Percentiles rank a stretch among this genome's conserved stretches.
phyloP scores from a whole-genome alignment of 441 rosid species.

The Aleurites moluccanus region DNA sequence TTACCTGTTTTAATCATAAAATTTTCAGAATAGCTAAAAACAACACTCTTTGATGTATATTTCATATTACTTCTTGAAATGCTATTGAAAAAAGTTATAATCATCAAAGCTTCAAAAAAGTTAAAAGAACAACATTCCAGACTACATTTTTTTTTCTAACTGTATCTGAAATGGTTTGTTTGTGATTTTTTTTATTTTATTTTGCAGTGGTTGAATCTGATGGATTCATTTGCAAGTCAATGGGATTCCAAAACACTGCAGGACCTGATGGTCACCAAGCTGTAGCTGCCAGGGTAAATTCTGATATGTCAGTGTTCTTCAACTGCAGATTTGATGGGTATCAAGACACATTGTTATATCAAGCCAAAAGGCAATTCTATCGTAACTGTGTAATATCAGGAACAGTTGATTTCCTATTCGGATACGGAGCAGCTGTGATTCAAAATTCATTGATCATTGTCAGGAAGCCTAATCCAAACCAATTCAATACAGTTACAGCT shows the following conservation, averaged over 20 bases:
- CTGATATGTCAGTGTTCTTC: conserved; percentile 30
- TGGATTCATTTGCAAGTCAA: conserved; percentile 30
- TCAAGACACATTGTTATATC: conserved; percentile 35
- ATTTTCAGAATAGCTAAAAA: too few relatives aligned
- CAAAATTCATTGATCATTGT: conserved; percentile 35
- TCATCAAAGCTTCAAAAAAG: too few relatives aligned
- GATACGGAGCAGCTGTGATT: conserved; percentile 31
- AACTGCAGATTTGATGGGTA: conserved; percentile 37
- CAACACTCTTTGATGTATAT: too few relatives aligned
- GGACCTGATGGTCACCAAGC: conserved; percentile 43
- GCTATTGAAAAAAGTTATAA: too few relatives aligned
- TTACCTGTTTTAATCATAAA: too few relatives aligned
- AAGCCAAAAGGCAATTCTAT: conserved; percentile 34
- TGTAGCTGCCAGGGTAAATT: conserved; percentile 27
- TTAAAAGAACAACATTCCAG: too few relatives aligned
- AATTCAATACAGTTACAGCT: conserved; percentile 37
- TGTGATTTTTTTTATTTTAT: neutral
- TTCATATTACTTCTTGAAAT: too few relatives aligned
- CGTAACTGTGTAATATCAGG: conserved; percentile 38
- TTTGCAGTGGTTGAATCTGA: conserved; percentile 26
- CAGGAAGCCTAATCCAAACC: conserved; percentile 32
- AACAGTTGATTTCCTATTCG: conserved; percentile 37
- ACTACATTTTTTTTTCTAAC: too few relatives aligned
- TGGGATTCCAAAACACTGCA: conserved; percentile 39
- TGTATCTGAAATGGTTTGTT: neutral